These are phyloP conservation scores for Phytophthora crassamura DNA, from an alignment of 352 stramenopile genomes.

Conservation along the genomic window DNA sequence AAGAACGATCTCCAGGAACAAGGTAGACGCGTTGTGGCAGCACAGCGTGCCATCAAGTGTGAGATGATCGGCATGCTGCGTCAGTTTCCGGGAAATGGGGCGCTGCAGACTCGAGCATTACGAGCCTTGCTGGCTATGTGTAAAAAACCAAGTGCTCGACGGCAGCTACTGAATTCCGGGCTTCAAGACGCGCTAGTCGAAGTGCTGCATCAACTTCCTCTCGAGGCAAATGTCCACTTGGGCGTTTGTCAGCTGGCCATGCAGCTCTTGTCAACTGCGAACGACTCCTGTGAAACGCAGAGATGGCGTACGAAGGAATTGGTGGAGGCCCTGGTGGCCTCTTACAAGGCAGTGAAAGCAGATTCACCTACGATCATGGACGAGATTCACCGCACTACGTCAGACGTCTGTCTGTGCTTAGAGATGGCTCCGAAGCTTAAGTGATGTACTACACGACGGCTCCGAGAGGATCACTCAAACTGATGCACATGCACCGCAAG, in stretches of 20 bases:
- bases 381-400: conserved; percentile 11
- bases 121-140: conserved; percentile 29
- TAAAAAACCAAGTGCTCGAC: conserved; percentile 23
- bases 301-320: conserved; percentile 21
- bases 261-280: conserved; percentile 22
- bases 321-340: conserved; percentile 17
- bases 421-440: conserved; percentile 4
- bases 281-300: not conserved
- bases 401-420: conserved; percentile 9
- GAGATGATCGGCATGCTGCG: conserved; percentile 36
- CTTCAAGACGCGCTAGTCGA: conserved; percentile 34
- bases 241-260: conserved; percentile 32
- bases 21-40: conserved; percentile 20
- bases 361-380: conserved; percentile 2
- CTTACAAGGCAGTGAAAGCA: conserved; percentile 11
- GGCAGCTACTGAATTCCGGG: conserved; percentile 33
- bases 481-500: too few species aligned
- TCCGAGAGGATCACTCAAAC: too few species aligned
- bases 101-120: conserved; percentile 32
- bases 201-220: conserved; percentile 28
- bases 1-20: conserved; percentile 18
- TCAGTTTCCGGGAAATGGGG: conserved; percentile 34
- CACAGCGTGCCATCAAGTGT: conserved; percentile 31
- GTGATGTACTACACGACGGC: not conserved
- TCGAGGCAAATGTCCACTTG: conserved; percentile 22